Evolutionary conservation across 805 yeast genomes (phyloP), one percentile per base, ranked within the genome.

Genomic region (Debaryomyces tyrocola): DNA sequence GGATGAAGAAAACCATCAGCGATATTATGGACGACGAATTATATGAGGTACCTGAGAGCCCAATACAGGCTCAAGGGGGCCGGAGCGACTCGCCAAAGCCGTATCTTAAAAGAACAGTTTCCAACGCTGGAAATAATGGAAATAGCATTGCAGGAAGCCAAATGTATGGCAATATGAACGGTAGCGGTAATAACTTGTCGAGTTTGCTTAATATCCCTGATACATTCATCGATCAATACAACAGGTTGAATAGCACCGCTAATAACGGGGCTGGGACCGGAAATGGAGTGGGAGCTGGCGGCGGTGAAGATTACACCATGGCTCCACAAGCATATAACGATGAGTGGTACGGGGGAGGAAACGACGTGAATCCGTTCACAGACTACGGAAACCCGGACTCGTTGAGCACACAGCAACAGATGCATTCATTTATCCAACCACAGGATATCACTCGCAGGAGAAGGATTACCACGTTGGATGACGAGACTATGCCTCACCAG

Each of bases 11-110:
- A 54, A 70, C 84, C 17, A 59, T 79, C 44, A 77, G 82, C 14
- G 85, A 80, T 50, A 76, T 80, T 17, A 73, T 80, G 74, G 85
- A 81, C 50, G 85, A 82, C 45, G 86, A 81, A 49, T 63, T 81
- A 27, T 80, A 79, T 52, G 77, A 72, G 40, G 51, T 61, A 20
- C 73, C 74, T 9, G 59, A 57, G 39, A 58, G 60, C 48, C 54
- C 58, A 18, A 44, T 52, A 15, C 48, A 44, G n/a, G 40, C 29
- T 18, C 55, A 45, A 8, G 21, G 33, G 15, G 46, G 37, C 29
- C 44, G 46, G 17, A 35, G 27, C 24, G 53, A 46, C 45, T 50
- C 45, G 17, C 51, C 39, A 40, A 44, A 37, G 31, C 47, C 45
- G 18, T 33, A 27, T 18, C 36, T 42, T 24, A 44, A 17, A 24